A percentile compares a stretch with the other conserved stretches of the same genome.
phyloP scores from a whole-genome alignment of 495 filamentous ascomycete genomes.

The Aspergillus ellipticus region DNA sequence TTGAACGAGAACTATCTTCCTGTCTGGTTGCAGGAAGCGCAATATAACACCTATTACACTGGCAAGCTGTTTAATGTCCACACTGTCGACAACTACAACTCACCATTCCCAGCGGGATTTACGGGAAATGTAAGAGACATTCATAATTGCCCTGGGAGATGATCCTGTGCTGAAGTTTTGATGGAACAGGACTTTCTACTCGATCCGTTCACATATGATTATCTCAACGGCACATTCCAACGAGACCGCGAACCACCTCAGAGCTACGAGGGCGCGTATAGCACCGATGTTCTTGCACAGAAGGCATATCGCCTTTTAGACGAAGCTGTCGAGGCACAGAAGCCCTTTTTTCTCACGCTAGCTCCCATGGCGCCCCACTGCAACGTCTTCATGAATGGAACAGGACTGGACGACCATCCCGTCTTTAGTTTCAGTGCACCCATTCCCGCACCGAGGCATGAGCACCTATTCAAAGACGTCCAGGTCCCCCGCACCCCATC shows the following conservation, averaged over 20 bases:
- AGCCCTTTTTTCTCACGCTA: slow-evolving; percentile 59
- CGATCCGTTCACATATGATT: slow-evolving; percentile 61
- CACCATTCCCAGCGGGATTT: slow-evolving; percentile 48
- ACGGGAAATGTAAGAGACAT: slow-evolving; percentile 2
- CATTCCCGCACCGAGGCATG: slow-evolving; percentile 9
- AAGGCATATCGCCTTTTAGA: slow-evolving; percentile 55
- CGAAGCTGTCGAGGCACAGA: slow-evolving; percentile 38
- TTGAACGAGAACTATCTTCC: slow-evolving; percentile 58
- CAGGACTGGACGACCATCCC: slow-evolving; percentile 17
- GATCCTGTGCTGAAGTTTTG: neutral
- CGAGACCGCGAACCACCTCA: slow-evolving; percentile 49
- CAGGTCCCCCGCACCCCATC: slow-evolving; percentile 18
- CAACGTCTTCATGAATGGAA: slow-evolving; percentile 35
- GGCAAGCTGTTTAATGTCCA: slow-evolving; percentile 63
- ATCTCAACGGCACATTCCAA: slow-evolving; percentile 56
- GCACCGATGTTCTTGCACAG: slow-evolving; percentile 51
- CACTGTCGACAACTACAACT: slow-evolving; percentile 46
- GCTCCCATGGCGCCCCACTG: slow-evolving; percentile 59
- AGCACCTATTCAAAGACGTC: slow-evolving; percentile 18
- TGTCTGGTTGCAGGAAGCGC: slow-evolving; percentile 59
- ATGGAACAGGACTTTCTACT: slow-evolving; percentile 16
- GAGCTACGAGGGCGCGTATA: slow-evolving; percentile 47
- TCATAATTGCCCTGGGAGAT: neutral
- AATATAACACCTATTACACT: slow-evolving; percentile 62
- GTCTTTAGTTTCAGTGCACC: slow-evolving; percentile 11